Evolutionary conservation across 2,329 filamentous ascomycete genomes (phyloP).

Genomic region (Penicillium verrucosum): DNA sequence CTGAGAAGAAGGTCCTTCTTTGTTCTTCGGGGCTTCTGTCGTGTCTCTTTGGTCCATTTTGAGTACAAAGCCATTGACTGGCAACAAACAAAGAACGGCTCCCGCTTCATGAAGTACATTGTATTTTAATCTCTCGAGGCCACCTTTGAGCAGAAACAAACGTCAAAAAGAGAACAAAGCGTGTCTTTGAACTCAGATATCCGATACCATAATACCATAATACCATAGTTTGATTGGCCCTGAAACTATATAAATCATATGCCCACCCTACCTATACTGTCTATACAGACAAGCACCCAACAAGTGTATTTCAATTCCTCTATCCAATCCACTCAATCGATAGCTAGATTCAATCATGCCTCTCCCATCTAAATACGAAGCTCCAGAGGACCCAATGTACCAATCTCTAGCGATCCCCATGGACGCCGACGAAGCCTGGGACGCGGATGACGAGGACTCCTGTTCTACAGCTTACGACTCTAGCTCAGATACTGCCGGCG

Average conservation of each 20-base stretch:
- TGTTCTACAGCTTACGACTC: background rate
- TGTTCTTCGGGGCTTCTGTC: background rate
- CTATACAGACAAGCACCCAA: background rate
- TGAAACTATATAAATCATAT: background rate
- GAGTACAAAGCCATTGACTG: background rate
- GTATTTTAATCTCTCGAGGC: background rate
- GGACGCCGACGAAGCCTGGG: background rate
- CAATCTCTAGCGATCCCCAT: background rate
- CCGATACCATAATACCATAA: too few species aligned
- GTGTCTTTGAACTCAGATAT: background rate
- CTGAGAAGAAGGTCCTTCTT: background rate
- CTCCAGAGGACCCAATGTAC: too few species aligned
- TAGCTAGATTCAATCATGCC: background rate
- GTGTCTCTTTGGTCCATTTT: background rate
- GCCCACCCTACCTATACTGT: background rate
- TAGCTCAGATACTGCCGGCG: too few species aligned
- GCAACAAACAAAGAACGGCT: background rate
- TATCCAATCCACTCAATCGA: background rate
- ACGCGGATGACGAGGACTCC: constrained; percentile 3
- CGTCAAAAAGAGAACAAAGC: background rate
- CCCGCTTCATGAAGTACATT: background rate
- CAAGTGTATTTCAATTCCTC: background rate
- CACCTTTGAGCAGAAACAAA: background rate
- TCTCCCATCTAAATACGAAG: background rate
- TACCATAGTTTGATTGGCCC: background rate